Evolutionary conservation across 768 basidiomycete genomes (phyloP).

Genomic region (Daedaleopsis nitida): DNA sequence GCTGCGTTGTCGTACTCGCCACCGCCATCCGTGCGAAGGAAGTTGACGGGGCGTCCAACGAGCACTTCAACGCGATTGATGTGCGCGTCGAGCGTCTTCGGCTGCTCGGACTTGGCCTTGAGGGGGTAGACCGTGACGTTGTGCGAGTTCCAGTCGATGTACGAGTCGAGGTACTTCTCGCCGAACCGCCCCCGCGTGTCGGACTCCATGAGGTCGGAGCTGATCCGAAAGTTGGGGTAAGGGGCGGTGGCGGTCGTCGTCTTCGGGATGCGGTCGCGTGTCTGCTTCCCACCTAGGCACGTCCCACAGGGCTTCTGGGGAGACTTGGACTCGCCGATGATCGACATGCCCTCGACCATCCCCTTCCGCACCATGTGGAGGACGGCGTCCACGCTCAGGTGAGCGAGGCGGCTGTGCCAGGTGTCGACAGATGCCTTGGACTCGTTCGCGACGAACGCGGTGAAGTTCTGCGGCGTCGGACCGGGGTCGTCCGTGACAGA

Average conservation of each 20-base stretch:
- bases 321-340: background rate
- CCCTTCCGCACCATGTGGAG: conserved; percentile 16
- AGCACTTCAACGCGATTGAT: conserved; percentile 14
- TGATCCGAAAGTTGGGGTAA: background rate
- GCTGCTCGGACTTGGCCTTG: background rate
- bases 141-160: background rate
- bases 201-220: conserved; percentile 8
- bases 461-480: background rate
- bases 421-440: conserved; percentile 12
- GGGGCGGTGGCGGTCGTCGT: conserved; percentile 4
- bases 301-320: conserved; percentile 11
- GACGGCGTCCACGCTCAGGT: conserved; percentile 14
- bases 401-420: conserved; percentile 23
- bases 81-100: conserved; percentile 19
- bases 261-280: conserved; percentile 14
- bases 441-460: background rate
- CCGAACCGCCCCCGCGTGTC: background rate
- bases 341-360: conserved; percentile 23
- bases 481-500: background rate
- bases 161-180: conserved; percentile 3
- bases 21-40: conserved; percentile 25
- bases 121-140: conserved; percentile 1
- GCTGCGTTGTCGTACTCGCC: conserved; percentile 27
- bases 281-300: conserved; percentile 30
- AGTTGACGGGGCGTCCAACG: conserved; percentile 15